Base-by-base conservation (phyloP, 306 rosid genomes). In the Inga oerstediana region DNA sequence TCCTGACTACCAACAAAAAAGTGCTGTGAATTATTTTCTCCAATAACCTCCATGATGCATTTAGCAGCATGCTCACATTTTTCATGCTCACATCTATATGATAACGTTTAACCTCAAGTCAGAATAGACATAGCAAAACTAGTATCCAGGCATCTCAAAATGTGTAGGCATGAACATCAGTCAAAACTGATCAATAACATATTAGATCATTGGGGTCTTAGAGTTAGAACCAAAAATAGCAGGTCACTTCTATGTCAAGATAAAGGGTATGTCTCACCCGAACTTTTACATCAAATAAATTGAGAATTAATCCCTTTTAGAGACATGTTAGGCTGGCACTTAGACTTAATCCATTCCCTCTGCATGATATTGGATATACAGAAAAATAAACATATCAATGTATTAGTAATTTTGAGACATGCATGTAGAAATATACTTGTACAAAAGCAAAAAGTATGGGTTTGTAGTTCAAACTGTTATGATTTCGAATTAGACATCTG, bases 1-100 rank as follows among this genome's bases (percentile, higher is more conserved):
- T 95, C 95, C 80, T 93, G 97, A 83, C 92, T 91, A 80, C 94
- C 95, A 82, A 93, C 88, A 88, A 95, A 92, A 70, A 95, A 95
- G 84, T 93, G 98, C 82, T 88, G 93, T 0, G 91, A 77, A 87
- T 95, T 95, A 39, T 85, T 88, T 75, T 91, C 80, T 39, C 98
- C 98, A 17, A 92, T 83, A 87, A 92, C 87, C 59, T 93, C 98
- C 54, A 0, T 66, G 81, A 95, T 85, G 85, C 98, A 95, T 41
- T 77, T 84, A 79, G 87, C 95, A 39, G 89, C 97, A 56, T 83
- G 76, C 61, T 68, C 77, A 51, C 86, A 76, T 68, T 52, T 86
- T 59, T 87, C 97, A 81, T 95, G 98, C 78, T 83, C 92, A 49
- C 98, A 95, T 66, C 97, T 94, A 82, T 58, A 88, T n/a, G 66